Evolutionary conservation across 148 eudicot species (phyloP).

Genomic region (Rhododendron henanense): DNA sequence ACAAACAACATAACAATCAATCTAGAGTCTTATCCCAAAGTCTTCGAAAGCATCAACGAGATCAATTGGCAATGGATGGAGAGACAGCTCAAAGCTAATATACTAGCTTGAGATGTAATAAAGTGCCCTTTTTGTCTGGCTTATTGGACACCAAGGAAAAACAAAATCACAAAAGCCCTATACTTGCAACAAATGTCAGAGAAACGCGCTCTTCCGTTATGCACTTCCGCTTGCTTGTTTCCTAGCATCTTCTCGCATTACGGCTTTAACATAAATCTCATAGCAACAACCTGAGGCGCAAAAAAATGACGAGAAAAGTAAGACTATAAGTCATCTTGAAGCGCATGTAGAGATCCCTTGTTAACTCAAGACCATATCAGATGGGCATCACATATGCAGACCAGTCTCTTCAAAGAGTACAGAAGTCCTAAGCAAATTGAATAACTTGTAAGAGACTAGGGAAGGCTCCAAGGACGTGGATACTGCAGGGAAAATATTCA

Average conservation of each 20-base stretch:
- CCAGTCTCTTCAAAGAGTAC: conserved; percentile 4
- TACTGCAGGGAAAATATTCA: neutral
- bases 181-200: neutral
- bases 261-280: conserved; percentile 68
- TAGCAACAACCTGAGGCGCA: conserved; percentile 74
- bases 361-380: neutral
- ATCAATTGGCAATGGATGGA: no score
- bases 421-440: neutral
- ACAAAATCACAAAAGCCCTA: neutral
- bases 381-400: neutral
- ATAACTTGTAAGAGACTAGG: neutral
- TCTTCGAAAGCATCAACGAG: no score
- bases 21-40: no score
- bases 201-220: conserved; percentile 8
- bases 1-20: no score
- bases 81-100: no score
- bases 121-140: neutral
- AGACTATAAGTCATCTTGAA: neutral
- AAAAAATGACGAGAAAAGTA: neutral
- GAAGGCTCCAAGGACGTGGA: neutral
- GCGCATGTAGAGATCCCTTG: neutral
- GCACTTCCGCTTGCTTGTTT: conserved; percentile 35
- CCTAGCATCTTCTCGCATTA: conserved; percentile 54
- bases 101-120: no score
- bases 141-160: conserved; percentile 3